Evolutionary conservation across 2,329 filamentous ascomycete genomes (phyloP).

Genomic region (Epichloe aotearoae): DNA sequence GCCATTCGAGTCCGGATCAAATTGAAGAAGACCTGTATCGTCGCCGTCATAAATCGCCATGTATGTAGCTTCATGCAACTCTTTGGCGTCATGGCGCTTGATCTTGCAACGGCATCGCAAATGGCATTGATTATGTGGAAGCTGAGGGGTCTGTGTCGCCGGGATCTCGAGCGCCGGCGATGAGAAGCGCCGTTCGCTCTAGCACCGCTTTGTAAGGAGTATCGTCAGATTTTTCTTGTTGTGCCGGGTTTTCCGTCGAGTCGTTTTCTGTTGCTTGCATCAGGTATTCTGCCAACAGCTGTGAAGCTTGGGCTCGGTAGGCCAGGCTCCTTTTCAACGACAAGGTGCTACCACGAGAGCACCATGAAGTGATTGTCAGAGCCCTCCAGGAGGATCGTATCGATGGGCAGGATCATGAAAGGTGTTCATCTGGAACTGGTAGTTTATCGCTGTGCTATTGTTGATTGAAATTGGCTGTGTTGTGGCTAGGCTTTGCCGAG

Average conservation of each 20-base stretch:
- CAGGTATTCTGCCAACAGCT: too few species aligned
- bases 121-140: neutral
- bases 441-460: constrained; percentile 11
- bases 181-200: too few species aligned
- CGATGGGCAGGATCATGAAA: constrained; percentile 11
- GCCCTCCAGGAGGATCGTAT: constrained; percentile 10
- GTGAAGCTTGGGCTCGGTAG: neutral
- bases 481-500: constrained; percentile 9
- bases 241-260: too few species aligned
- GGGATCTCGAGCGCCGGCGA: too few species aligned
- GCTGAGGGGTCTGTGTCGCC: neutral
- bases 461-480: constrained; percentile 11
- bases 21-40: neutral
- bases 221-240: too few species aligned
- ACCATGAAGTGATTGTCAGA: constrained; percentile 9
- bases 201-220: too few species aligned
- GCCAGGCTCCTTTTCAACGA: neutral
- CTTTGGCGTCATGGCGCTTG: neutral
- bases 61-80: neutral
- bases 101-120: neutral
- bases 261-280: too few species aligned
- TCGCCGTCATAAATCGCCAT: neutral
- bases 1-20: neutral
- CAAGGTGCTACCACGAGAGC: neutral
- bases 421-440: constrained; percentile 13